phyloP scores from a whole-genome alignment of 257 asterid species.

The Solanum sejunctum region DNA sequence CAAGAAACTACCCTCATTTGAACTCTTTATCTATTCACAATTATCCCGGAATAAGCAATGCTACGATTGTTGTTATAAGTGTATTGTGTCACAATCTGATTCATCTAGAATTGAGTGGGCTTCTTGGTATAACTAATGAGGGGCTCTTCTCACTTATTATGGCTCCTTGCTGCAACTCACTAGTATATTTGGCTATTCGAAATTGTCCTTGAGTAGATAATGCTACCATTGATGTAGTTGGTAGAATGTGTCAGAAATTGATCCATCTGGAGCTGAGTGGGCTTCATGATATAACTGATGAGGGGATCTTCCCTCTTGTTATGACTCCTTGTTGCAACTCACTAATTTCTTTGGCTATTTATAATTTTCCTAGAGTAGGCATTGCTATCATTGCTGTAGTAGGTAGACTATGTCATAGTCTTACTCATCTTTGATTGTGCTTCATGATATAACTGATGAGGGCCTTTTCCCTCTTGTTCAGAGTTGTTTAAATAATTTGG shows the following conservation, averaged over 20 bases:
- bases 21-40: no score
- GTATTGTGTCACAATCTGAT: no score
- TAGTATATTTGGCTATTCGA: no score
- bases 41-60: no score
- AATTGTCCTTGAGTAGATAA: not conserved
- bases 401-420: conserved; percentile 43
- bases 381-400: conserved; percentile 35
- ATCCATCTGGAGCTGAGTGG: not conserved
- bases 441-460: conserved; percentile 36
- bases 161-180: not conserved
- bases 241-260: not conserved
- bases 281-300: not conserved
- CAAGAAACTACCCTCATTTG: no score
- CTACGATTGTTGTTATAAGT: no score
- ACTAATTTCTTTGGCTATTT: conserved; percentile 43
- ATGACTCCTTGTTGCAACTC: conserved; percentile 3
- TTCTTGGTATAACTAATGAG: no score
- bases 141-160: no score
- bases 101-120: no score
- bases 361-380: conserved; percentile 63
- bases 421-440: conserved; percentile 40
- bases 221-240: not conserved
- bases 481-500: conserved; percentile 39
- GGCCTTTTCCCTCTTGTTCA: conserved; percentile 53
- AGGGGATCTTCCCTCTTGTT: not conserved